Percentiles rank a stretch among this genome's conserved stretches.
These are phyloP conservation scores for Microbotryum lychnidis-dioicae DNA, from an alignment of 1,284 basidiomycete species.

Conservation along the genomic window DNA sequence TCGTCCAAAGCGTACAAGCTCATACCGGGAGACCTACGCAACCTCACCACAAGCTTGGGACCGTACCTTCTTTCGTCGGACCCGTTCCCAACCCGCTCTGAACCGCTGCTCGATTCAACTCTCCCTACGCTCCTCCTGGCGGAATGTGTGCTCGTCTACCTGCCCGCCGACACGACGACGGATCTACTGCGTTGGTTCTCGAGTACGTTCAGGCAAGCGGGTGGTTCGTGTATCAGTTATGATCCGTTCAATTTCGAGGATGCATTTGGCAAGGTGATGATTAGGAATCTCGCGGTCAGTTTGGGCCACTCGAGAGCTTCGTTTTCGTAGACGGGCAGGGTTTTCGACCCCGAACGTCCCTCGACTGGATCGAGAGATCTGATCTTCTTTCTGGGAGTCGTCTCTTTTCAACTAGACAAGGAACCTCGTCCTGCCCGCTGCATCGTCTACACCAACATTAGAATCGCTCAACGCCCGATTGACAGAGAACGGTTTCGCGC, in stretches of 20 bases:
- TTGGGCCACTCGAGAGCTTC: background rate
- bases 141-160: conserved; percentile 89
- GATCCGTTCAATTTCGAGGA: conserved; percentile 84
- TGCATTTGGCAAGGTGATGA: conserved; percentile 78
- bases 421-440: conserved; percentile 65
- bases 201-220: conserved; percentile 46
- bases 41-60: conserved; percentile 41
- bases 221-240: conserved; percentile 52
- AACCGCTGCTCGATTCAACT: conserved; percentile 50
- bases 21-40: conserved; percentile 64
- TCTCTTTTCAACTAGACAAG: conserved; percentile 50
- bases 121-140: conserved; percentile 74
- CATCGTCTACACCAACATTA: conserved; percentile 53
- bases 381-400: no score
- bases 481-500: conserved; percentile 49
- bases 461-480: conserved; percentile 59
- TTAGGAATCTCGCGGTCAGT: conserved; percentile 66
- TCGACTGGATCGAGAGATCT: no score
- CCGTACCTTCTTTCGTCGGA: conserved; percentile 37
- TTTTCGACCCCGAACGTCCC: background rate
- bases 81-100: conserved; percentile 20
- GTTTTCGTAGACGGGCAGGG: background rate
- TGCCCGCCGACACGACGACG: conserved; percentile 54
- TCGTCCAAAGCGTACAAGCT: conserved; percentile 62
- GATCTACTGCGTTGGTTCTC: conserved; percentile 67